These are phyloP conservation scores for Pichia kluyveri DNA, from an alignment of 805 yeast genomes.

Conservation along the genomic window DNA sequence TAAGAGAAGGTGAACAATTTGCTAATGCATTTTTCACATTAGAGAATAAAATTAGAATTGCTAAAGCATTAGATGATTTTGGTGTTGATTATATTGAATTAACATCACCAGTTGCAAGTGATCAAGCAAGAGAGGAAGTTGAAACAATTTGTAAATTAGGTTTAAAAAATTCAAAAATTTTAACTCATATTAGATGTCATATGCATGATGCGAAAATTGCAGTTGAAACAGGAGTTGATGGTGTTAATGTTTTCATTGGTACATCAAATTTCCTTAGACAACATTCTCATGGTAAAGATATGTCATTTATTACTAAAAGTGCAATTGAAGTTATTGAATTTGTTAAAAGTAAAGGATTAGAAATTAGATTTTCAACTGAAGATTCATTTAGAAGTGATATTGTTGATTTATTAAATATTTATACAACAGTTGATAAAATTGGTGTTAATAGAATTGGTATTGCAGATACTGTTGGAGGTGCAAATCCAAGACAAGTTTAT, in stretches of 20 bases:
- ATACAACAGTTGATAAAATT: conserved; percentile 52
- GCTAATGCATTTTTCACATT: conserved; percentile 54
- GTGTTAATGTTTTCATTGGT: conserved; percentile 54
- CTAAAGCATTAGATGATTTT: conserved; percentile 51
- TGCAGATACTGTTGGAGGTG: conserved; percentile 58
- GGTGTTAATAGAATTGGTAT: conserved; percentile 57
- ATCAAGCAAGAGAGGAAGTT: conserved; percentile 47
- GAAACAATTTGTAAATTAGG: conserved; percentile 54
- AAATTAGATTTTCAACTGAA: conserved; percentile 49
- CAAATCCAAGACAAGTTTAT: conserved; percentile 55
- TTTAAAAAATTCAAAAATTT: conserved; percentile 42
- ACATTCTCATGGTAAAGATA: conserved; percentile 52
- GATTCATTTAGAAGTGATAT: conserved; percentile 54
- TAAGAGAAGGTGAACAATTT: conserved; percentile 58
- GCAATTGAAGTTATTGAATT: conserved; percentile 53
- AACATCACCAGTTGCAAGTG: conserved; percentile 53
- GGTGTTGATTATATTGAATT: conserved; percentile 55
- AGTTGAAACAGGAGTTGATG: conserved; percentile 55
- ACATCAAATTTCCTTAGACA: conserved; percentile 49
- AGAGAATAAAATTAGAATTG: conserved; percentile 48
- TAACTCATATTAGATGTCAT: conserved; percentile 54
- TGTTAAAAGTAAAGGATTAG: conserved; percentile 52
- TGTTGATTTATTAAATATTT: conserved; percentile 49
- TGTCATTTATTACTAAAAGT: conserved; percentile 47
- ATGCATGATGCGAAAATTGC: conserved; percentile 56